Percentiles rank a stretch among this genome's conserved stretches.
Evolutionary conservation across 805 yeast species (phyloP).

Genomic region (Starmerella asiatica): DNA sequence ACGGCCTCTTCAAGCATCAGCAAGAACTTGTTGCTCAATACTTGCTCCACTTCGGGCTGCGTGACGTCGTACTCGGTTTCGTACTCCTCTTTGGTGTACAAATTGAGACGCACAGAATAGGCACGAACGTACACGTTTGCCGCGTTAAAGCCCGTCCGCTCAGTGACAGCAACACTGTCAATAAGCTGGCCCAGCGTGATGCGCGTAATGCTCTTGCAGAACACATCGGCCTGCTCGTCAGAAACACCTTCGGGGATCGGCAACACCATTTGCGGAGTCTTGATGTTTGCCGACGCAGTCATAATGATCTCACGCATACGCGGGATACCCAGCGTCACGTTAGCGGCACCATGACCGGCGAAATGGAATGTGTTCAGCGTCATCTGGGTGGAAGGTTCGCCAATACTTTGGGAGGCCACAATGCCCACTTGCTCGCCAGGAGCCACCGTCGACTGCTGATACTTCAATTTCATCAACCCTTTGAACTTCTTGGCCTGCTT

Average conservation of each 20-base stretch:
- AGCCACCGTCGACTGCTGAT: constrained; percentile 85
- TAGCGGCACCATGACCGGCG: constrained; percentile 99
- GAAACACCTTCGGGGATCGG: constrained; percentile 70
- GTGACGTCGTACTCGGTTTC: constrained; percentile 78
- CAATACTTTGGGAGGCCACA: constrained; percentile 94
- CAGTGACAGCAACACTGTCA: constrained; percentile 72
- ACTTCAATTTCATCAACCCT: constrained; percentile 94
- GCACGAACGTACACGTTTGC: constrained; percentile 42
- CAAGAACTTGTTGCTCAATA: constrained; percentile 54
- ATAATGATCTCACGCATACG: constrained; percentile 99
- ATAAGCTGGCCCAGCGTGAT: constrained; percentile 80
- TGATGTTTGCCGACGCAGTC: constrained; percentile 93
- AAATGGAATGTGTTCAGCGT: constrained; percentile 93
- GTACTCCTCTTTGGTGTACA: constrained; percentile 67
- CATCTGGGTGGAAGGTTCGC: constrained; percentile 99
- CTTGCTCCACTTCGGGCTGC: constrained; percentile 60
- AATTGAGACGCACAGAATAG: constrained; percentile 58
- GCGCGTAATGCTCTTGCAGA: constrained; percentile 79
- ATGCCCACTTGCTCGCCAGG: constrained; percentile 99
- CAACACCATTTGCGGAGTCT: constrained; percentile 97
- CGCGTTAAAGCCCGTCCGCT: constrained; percentile 58
- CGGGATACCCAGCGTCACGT: constrained; percentile 97
- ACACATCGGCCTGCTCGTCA: constrained; percentile 79
- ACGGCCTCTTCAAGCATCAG: constrained; percentile 57
- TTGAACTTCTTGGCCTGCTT: constrained; percentile 61